phyloP scores from a whole-genome alignment of 257 asterid genomes.

The Asclepias syriaca region DNA sequence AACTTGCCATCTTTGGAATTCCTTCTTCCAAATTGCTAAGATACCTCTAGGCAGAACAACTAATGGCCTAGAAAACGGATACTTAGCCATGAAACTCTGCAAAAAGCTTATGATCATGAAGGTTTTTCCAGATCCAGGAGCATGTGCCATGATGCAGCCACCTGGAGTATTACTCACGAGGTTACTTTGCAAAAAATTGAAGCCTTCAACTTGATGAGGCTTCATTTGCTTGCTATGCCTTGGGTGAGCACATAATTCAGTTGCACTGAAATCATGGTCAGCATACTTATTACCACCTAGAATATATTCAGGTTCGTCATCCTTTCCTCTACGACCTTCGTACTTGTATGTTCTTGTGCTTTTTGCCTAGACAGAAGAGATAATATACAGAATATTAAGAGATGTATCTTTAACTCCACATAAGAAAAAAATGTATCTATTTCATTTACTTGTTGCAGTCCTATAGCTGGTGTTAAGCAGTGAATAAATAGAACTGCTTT shows the following conservation, averaged over 20 bases:
- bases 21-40: conserved; percentile 78
- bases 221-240: conserved; percentile 91
- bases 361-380: conserved; percentile 40
- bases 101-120: conserved; percentile 96
- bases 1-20: conserved; percentile 86
- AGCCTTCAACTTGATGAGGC: conserved; percentile 95
- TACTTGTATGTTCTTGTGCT: conserved; percentile 61
- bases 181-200: conserved; percentile 83
- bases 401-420: background rate
- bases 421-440: background rate
- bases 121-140: conserved; percentile 98
- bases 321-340: conserved; percentile 62
- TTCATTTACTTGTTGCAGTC: background rate
- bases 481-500: background rate
- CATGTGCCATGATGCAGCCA: conserved; percentile 97
- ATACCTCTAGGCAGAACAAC: conserved; percentile 95
- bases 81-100: conserved; percentile 93
- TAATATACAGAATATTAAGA: background rate
- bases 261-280: conserved; percentile 39
- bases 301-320: conserved; percentile 39
- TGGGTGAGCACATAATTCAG: conserved; percentile 86
- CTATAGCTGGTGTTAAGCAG: background rate
- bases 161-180: conserved; percentile 86
- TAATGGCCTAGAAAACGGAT: conserved; percentile 83
- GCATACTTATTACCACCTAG: conserved; percentile 44